Evolutionary conservation across 2,329 filamentous ascomycete species (phyloP).

Genomic region (Pseudogymnoascus sp.): DNA sequence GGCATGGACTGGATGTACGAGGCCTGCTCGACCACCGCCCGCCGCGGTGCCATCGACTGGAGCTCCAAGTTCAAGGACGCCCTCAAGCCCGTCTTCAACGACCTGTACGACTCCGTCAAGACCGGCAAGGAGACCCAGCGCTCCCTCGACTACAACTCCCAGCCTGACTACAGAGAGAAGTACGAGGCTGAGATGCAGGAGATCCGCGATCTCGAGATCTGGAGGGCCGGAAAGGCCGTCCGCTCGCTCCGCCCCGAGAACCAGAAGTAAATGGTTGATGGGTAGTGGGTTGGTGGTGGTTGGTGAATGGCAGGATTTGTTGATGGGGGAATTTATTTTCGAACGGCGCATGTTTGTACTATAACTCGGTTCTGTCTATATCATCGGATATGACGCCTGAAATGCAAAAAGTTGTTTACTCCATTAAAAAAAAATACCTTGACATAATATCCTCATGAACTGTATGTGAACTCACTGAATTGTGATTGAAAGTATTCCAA

Average conservation of each 20-base stretch:
- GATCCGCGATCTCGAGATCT: conserved; percentile 97
- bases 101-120: conserved; percentile 87
- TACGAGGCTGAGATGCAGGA: conserved; percentile 98
- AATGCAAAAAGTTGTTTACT: conserved; percentile 26
- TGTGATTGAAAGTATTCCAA: background rate
- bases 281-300: conserved; percentile 14
- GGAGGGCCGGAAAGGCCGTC: conserved; percentile 96
- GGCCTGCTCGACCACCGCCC: conserved; percentile 96
- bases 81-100: conserved; percentile 97
- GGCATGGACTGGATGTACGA: conserved; percentile 99
- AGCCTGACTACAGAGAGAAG: conserved; percentile 90
- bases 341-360: conserved; percentile 28
- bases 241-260: conserved; percentile 81
- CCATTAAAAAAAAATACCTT: conserved; percentile 3
- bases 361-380: conserved; percentile 16
- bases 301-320: conserved; percentile 13
- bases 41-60: conserved; percentile 98
- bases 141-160: conserved; percentile 93
- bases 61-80: conserved; percentile 93
- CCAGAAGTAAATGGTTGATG: conserved; percentile 47
- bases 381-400: conserved; percentile 19
- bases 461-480: background rate
- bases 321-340: conserved; percentile 4
- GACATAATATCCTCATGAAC: background rate
- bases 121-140: conserved; percentile 91